Evolutionary conservation across 306 rosid genomes (phyloP), one percentile per base, ranked within the genome.

Genomic region (Boehmeria nivea): DNA sequence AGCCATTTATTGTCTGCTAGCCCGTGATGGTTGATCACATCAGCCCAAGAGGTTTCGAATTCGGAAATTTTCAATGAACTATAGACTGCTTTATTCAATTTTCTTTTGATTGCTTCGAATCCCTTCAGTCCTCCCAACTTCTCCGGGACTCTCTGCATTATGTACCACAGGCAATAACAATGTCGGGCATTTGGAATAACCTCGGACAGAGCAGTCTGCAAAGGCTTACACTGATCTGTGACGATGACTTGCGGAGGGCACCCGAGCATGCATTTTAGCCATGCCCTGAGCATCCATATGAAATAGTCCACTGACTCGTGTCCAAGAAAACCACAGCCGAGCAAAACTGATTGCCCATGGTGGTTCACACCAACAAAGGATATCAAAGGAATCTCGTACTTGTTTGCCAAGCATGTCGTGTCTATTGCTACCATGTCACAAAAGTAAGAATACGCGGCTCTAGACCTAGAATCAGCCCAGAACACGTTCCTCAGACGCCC

Each of bases 41-140:
- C 89, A 8, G 77, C 76, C 95, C 95, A 83, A 17, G 65, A 69
- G 58, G 72, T 57, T 86, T 86, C 95, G 22, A 83, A 86, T 52
- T 86, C 91, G 51, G 74, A 73, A 50, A 80, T 78, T 61, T 83
- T 86, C 43, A 86, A 72, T 40, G 91, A 76, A 37, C 71, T 61
- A 42, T 78, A 86, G 37, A 86, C 71, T 21, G 84, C 65, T 61
- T 54, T 76, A 47, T 74, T 61, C 77, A 86, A 24, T 16, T 71
- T 73, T 66, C 68, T 66, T 67, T 52, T 83, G 79, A 83, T 80
- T 33, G 69, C 61, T 64, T 76, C 91, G 58, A 76, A 83, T 51
- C 86, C 86, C 54, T 78, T 66, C 81, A 86, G 61, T 60, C 95
- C 95, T 58, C 95, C 95, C 78, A 86, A 60, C 80, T 81, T 83